Conservation (phyloP, 2,329 filamentous ascomycete genomes). For the Penicillium sp. region DNA sequence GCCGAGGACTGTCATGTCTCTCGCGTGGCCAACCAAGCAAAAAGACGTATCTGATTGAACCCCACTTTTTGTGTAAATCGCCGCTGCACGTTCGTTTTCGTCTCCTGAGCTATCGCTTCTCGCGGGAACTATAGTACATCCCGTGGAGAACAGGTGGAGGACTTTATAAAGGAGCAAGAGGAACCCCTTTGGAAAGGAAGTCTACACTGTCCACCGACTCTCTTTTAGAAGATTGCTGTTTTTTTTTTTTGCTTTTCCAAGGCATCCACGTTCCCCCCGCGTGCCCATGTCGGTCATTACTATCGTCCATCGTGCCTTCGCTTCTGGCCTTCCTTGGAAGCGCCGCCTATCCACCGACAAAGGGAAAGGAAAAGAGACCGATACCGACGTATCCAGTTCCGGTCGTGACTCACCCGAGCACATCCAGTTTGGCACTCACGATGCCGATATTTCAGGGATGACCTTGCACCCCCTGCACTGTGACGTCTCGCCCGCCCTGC, state of each 20-base stretch:
- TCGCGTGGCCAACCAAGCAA: constrained; percentile 26
- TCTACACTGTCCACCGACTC: background rate
- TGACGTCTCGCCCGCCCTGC: constrained; percentile 22
- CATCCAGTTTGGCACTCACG: background rate
- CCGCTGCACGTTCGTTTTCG: constrained; percentile 22
- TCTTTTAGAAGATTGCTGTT: background rate
- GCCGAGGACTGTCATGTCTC: constrained; percentile 13
- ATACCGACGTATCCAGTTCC: background rate
- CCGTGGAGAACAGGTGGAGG: background rate
- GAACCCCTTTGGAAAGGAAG: background rate
- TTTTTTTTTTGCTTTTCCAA: background rate
- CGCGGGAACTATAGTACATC: constrained; percentile 12
- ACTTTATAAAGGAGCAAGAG: constrained; percentile 6
- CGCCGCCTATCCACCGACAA: constrained; percentile 20
- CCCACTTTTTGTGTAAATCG: constrained; percentile 22
- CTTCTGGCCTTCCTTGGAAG: constrained; percentile 21
- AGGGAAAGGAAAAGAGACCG: constrained; percentile 13
- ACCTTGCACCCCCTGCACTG: constrained; percentile 15
- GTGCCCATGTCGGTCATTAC: constrained; percentile 21
- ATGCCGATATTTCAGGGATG: constrained; percentile 6
- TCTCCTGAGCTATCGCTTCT: constrained; percentile 13
- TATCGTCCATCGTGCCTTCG: constrained; percentile 24
- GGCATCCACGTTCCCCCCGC: constrained; percentile 4
- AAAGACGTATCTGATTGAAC: constrained; percentile 17
- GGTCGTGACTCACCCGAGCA: constrained; percentile 4